Evolutionary conservation across 2,329 filamentous ascomycete species (phyloP), one percentile per base, ranked within the genome.

Genomic region (Claviceps sorghi): DNA sequence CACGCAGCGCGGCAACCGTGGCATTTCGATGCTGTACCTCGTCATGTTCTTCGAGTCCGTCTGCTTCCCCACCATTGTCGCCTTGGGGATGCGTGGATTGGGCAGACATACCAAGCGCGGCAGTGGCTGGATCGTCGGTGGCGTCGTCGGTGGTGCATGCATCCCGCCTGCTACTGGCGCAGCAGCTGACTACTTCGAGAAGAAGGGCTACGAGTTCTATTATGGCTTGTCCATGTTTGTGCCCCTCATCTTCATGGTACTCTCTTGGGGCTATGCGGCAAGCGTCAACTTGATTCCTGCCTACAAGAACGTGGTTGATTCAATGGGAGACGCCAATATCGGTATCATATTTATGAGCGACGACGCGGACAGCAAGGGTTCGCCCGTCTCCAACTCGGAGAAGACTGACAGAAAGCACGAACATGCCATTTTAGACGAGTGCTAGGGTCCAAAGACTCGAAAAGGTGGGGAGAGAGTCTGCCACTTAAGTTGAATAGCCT

Each of bases 61-160:
- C 61, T 85, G 83, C 65, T 91, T 90, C 72, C 86, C 86, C 0
- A 89, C 85, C 19, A 88, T 91, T 60, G 80, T 91, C 32, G 84
- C 85, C 4, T 73, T 90, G 2, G 84, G 84, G 9, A 87, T 88
- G 72, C 77, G 84, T 22, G 85, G 84, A 2, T 73, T 89, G 1
- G 86, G 87, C 6, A 77, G 81, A 19, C 83, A 91, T 68, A 86
- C 83, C 38, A 89, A 90, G 72, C 77, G 84, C 55, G 86, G 86
- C 1, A 82, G 80, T 2, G 84, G 84, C 4, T 84, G 79, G 64
- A 81, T 70, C 53, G 76, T 88, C 2, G 83, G 73, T 4, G 84
- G 83, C 57, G 84, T 90, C 0, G 73, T 77, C 17, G 86, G 86
- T 15, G 86, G 86, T 53, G 86, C 86, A 2, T 76, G 79, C 34